Base-by-base conservation (phyloP, 805 yeast species). In the Candida ascalaphidarum region DNA sequence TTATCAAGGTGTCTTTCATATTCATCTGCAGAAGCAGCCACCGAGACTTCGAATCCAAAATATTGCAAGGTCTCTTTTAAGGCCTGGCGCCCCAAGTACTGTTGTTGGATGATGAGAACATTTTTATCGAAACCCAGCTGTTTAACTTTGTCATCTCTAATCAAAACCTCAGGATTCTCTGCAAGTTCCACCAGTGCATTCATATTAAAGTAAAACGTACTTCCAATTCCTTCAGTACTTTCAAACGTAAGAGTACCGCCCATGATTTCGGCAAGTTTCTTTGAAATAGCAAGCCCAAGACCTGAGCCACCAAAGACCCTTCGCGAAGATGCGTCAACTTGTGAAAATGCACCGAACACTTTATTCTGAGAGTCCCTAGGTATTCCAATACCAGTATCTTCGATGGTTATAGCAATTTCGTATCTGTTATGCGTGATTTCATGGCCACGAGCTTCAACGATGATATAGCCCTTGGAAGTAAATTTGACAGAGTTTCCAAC, bases 351-450 rank as follows among this genome's bases (percentile, higher is more conserved):
- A 5, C 69, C 62, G 41, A 70, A 70, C 4, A 70, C 64, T 44
- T 64, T 67, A 23, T 50, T 44, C n/a, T 57, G 44, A 4, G 70
- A 56, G 25, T 49, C 57, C 20, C 50, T 48, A 3, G 73, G 70
- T 18, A 71, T 70, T 2, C 77, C 77, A 27, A 70, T 70, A 6
- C 77, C 77, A 0, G 75, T 64, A 36, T 71, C 77, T 19, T 56
- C 47, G 11, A 70, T 73, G 2, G 50, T 37, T 4, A 70, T 43
- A 5, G 37, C 37, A 28, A 68, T 47, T 29, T 64, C 68, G 26
- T 54, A 61, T 11, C 70, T 39, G 22, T 52, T 44, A 2, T 36
- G 38, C 1, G 41, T 35, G 12, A 56, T 41, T 12, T 35, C 36
- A 16, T 52, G 55, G 3, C 58, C 46, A 18, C 51, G 42, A 4